Conservation (phyloP, 1,139 yeast genomes). For the Suhomyces maxii region DNA sequence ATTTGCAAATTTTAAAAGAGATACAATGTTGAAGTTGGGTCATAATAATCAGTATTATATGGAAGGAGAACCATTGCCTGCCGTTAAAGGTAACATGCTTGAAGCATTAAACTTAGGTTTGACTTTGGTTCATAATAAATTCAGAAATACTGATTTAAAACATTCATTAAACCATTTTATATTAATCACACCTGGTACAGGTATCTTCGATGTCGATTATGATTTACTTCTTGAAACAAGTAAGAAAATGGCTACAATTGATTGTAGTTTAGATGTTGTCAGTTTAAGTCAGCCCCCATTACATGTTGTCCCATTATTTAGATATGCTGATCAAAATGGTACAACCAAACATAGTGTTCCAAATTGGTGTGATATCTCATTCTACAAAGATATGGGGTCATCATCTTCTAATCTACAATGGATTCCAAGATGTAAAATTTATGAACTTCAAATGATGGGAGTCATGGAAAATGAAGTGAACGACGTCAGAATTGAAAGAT, state of each 20-base stretch:
- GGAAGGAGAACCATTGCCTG: constrained; percentile 69
- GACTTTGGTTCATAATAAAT: constrained; percentile 74
- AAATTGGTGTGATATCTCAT: constrained; percentile 91
- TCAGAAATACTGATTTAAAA: constrained; percentile 80
- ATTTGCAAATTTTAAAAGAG: constrained; percentile 78
- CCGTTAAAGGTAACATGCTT: constrained; percentile 83
- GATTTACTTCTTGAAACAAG: constrained; percentile 75
- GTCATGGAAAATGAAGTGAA: constrained; percentile 86
- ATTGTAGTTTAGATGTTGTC: constrained; percentile 83
- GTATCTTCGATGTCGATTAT: constrained; percentile 88
- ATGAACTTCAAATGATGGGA: constrained; percentile 98
- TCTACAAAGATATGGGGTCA: constrained; percentile 63
- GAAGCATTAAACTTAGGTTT: constrained; percentile 88
- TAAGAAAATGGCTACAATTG: constrained; percentile 70
- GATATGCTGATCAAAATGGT: constrained; percentile 54
- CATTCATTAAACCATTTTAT: constrained; percentile 87
- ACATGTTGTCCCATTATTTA: constrained; percentile 85
- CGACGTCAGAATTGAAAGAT: constrained; percentile 60
- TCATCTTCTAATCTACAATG: constrained; percentile 51
- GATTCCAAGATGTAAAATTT: constrained; percentile 91
- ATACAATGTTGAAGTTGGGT: constrained; percentile 54
- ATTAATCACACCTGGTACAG: constrained; percentile 88
- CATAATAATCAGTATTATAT: constrained; percentile 37
- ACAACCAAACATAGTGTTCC: constrained; percentile 78
- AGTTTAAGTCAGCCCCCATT: constrained; percentile 90